phyloP scores from a whole-genome alignment of 805 yeast genomes.

The Ogataea trehaloabstinens region DNA sequence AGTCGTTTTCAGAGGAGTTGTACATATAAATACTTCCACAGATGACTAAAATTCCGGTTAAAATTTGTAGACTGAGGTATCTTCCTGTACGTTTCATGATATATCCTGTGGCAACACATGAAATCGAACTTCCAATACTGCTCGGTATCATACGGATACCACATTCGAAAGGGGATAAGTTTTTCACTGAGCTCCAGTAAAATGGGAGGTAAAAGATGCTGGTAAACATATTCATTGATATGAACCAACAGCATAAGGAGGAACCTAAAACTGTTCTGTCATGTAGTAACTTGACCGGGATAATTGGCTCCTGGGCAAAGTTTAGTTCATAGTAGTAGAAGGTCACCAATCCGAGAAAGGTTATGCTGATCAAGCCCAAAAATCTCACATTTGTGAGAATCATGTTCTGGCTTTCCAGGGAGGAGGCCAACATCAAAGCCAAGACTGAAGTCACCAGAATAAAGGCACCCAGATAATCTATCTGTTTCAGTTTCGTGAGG shows the following conservation, averaged over 20 bases:
- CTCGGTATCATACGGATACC: constrained; percentile 51
- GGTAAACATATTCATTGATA: constrained; percentile 64
- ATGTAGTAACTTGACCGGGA: constrained; percentile 56
- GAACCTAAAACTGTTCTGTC: constrained; percentile 62
- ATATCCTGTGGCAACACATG: constrained; percentile 64
- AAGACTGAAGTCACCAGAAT: constrained; percentile 57
- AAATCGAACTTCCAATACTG: constrained; percentile 63
- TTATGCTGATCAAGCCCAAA: neutral
- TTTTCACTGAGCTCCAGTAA: constrained; percentile 38
- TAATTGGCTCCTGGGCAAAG: constrained; percentile 60
- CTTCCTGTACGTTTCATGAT: constrained; percentile 67
- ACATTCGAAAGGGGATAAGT: constrained; percentile 24
- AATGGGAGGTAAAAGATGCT: constrained; percentile 70
- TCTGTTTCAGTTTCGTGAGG: constrained; percentile 48
- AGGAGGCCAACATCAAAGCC: constrained; percentile 57
- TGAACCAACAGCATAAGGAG: constrained; percentile 66
- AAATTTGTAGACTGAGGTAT: constrained; percentile 48
- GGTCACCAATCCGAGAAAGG: constrained; percentile 27
- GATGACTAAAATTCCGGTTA: constrained; percentile 41
- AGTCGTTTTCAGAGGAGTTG: constrained; percentile 13
- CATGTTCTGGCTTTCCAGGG: constrained; percentile 59
- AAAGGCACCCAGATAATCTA: constrained; percentile 64
- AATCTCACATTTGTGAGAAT: constrained; percentile 31
- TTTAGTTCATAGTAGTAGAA: constrained; percentile 53
- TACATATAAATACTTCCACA: constrained; percentile 44